Percentiles rank a stretch among this genome's conserved stretches.
Conservation (phyloP, 2,329 filamentous ascomycete genomes). For the Sporothrix sp. region DNA sequence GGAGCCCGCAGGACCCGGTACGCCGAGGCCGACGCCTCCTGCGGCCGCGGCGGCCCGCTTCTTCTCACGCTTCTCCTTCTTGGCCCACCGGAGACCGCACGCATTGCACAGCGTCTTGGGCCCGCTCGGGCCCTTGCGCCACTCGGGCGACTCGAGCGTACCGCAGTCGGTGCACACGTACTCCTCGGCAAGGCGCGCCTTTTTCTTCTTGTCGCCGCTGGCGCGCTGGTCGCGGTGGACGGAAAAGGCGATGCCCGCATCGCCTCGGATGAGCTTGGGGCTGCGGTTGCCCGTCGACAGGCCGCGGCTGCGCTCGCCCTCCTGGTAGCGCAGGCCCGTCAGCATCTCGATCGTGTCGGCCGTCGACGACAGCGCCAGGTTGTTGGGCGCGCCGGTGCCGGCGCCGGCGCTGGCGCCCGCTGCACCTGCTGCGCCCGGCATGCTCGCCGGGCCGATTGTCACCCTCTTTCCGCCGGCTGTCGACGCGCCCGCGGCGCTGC, state of each 20-base stretch:
- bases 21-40: not conserved
- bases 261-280: constrained; percentile 71
- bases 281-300: constrained; percentile 80
- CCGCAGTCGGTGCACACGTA: constrained; percentile 95
- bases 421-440: not conserved
- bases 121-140: constrained; percentile 86
- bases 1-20: not conserved
- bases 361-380: constrained; percentile 53
- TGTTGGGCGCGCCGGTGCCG: not conserved
- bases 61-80: constrained; percentile 68
- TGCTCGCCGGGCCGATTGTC: not conserved
- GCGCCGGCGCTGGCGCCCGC: not conserved
- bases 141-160: constrained; percentile 87
- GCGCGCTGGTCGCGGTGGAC: constrained; percentile 63
- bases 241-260: constrained; percentile 77
- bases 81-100: constrained; percentile 67
- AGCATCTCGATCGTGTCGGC: constrained; percentile 88
- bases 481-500: not conserved
- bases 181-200: constrained; percentile 73
- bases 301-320: constrained; percentile 79
- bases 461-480: not conserved
- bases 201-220: constrained; percentile 79
- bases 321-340: constrained; percentile 76
- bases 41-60: constrained; percentile 19
- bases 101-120: constrained; percentile 95